Evolutionary conservation across 208 protist genomes (phyloP), one percentile per base, ranked within the genome.

Genomic region (Wallacemonas sp.): DNA sequence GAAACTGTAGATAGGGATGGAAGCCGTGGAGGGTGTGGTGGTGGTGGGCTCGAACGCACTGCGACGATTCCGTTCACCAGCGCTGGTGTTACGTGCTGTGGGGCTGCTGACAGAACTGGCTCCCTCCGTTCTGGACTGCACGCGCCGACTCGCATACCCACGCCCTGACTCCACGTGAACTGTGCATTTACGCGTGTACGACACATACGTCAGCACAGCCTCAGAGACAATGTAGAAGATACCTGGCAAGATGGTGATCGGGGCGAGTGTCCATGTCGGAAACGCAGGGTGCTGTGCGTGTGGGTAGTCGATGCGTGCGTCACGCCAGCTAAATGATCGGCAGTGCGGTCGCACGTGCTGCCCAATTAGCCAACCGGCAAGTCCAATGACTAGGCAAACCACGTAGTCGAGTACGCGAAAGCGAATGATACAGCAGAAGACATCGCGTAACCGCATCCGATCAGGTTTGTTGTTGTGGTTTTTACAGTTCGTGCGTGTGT

Each of bases 251-350:
- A 85, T 34, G 28, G 70, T 34, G 51, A 87, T 85, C 27, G 68
- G 26, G 15, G 54, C 34, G 38, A 91, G 44, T 27, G 79, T 77
- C 79, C 79, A 91, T 2, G 62, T 67, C 0, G 85, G 81, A 55
- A 91, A 86, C 0, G 79, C 81, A 17, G 56, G 64, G 1, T 24
- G 4, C 4, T 33, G 64, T 17, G 39, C 63, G 69, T 75, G 81
- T 0, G 80, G 62, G 39, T 77, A 63, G 46, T 26, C 22, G 45
- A 91, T 86, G 28, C 59, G 70, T 0, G 54, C 17, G 46, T 91
- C 85, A 0, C 58, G 51, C 81, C 77, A 85, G 3, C 68, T 77
- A 54, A 91, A 91, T 0, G 54, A n/a, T 0, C 81, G 68, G 63
- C 85, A 91, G 68, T 79, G 54, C 0, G 79, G 81, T 14, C 41